These are phyloP conservation scores for Alternaria incomplexa DNA, from an alignment of 2,329 filamentous ascomycete genomes.

Conservation along the genomic window DNA sequence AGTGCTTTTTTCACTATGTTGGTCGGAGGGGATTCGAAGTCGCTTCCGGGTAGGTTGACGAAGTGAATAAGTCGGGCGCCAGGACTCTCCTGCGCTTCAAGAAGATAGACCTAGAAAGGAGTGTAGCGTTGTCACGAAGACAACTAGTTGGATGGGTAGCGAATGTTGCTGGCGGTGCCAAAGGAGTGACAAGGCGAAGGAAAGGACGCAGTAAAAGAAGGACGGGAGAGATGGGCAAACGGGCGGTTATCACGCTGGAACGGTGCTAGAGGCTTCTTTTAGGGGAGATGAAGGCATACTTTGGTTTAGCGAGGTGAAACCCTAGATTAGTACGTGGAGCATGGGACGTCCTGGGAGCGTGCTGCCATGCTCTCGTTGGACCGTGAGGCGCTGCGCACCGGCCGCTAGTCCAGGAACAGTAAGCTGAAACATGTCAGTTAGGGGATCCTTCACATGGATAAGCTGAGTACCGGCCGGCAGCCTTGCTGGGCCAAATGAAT, in stretches of 20 bases:
- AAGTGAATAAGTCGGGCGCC: constrained; percentile 30
- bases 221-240: constrained; percentile 16
- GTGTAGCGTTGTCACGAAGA: constrained; percentile 28
- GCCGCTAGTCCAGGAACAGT: constrained; percentile 32
- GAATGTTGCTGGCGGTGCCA: constrained; percentile 32
- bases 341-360: constrained; percentile 12
- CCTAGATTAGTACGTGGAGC: constrained; percentile 28
- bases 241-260: constrained; percentile 37
- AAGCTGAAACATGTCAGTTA: constrained; percentile 43
- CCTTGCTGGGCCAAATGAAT: constrained; percentile 1
- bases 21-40: background rate
- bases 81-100: constrained; percentile 28
- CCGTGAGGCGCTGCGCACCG: constrained; percentile 16
- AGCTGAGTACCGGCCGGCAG: constrained; percentile 14
- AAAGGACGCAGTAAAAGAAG: constrained; percentile 28
- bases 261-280: constrained; percentile 29
- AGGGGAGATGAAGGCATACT: constrained; percentile 48
- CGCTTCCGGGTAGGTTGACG: constrained; percentile 6
- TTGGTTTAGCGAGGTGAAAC: constrained; percentile 46
- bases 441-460: constrained; percentile 20
- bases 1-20: constrained; percentile 6
- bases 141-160: constrained; percentile 22
- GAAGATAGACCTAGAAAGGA: constrained; percentile 37
- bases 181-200: constrained; percentile 36
- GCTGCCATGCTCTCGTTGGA: constrained; percentile 25